phyloP scores from a whole-genome alignment of 257 asterid species.

The Plantago elongata region DNA sequence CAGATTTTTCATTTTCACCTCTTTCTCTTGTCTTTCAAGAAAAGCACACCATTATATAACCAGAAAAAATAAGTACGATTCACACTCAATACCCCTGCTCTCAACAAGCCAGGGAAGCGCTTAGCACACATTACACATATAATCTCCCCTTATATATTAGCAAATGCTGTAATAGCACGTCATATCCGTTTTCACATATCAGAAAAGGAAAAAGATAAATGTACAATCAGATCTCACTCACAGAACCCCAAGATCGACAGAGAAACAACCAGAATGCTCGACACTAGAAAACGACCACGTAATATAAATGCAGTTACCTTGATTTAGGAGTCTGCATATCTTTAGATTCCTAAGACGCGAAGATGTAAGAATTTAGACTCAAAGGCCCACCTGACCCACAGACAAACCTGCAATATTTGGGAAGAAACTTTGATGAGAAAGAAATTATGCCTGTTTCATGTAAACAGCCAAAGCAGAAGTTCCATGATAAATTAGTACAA shows the following conservation, averaged over 20 bases:
- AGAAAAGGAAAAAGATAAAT: background rate
- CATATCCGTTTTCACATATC: background rate
- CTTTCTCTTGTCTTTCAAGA: background rate
- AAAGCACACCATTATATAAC: background rate
- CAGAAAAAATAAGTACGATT: too few relatives aligned
- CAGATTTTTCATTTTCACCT: background rate
- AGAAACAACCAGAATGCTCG: background rate
- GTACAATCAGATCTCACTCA: background rate
- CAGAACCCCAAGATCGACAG: background rate
- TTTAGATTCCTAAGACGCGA: constrained; percentile 21
- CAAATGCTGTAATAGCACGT: background rate
- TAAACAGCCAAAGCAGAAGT: constrained; percentile 26
- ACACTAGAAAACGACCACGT: background rate
- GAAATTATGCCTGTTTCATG: constrained; percentile 16
- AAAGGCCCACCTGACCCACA: constrained; percentile 53
- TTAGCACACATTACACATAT: too few relatives aligned
- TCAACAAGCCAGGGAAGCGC: too few relatives aligned
- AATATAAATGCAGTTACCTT: constrained; percentile 40
- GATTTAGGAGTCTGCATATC: constrained; percentile 82
- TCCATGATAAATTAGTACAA: constrained; percentile 18
- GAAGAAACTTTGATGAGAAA: constrained; percentile 35
- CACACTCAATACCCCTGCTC: too few relatives aligned
- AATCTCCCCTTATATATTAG: too few relatives aligned
- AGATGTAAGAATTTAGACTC: constrained; percentile 25
- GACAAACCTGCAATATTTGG: constrained; percentile 43